These are phyloP conservation scores for Alternaria sp. DNA, from an alignment of 2,329 filamentous ascomycete species.

Conservation along the genomic window DNA sequence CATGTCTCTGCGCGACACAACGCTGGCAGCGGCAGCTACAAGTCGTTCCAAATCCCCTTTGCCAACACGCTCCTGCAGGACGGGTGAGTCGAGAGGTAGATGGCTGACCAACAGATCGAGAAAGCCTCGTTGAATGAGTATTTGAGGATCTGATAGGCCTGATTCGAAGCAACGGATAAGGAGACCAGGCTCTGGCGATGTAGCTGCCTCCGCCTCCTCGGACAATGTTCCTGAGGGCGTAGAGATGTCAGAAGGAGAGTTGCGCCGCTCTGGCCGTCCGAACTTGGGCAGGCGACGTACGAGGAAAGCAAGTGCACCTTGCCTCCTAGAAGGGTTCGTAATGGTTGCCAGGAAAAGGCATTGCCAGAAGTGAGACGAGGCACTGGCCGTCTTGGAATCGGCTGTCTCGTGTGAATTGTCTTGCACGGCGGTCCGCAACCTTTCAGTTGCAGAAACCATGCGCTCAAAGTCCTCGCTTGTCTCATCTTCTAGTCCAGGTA, in stretches of 20 bases:
- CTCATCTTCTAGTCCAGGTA: constrained; percentile 94
- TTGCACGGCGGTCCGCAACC: constrained; percentile 74
- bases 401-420: constrained; percentile 59
- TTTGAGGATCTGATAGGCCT: constrained; percentile 84
- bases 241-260: constrained; percentile 25
- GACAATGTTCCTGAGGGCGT: constrained; percentile 50
- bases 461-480: constrained; percentile 96
- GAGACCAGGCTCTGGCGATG: constrained; percentile 88
- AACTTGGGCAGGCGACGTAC: constrained; percentile 79
- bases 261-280: constrained; percentile 47
- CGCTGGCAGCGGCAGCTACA: constrained; percentile 81
- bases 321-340: constrained; percentile 83
- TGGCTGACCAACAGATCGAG: constrained; percentile 91
- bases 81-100: constrained; percentile 81
- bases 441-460: constrained; percentile 79
- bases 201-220: constrained; percentile 69
- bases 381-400: constrained; percentile 50
- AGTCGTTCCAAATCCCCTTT: constrained; percentile 80
- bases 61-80: constrained; percentile 79
- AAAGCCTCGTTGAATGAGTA: constrained; percentile 92
- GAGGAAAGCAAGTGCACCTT: constrained; percentile 88
- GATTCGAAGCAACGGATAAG: constrained; percentile 91
- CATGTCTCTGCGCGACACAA: constrained; percentile 93
- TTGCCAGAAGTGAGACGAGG: constrained; percentile 96
- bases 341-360: constrained; percentile 94